phyloP scores from a whole-genome alignment of 805 yeast genomes.

The Metschnikowia colocasiae region DNA sequence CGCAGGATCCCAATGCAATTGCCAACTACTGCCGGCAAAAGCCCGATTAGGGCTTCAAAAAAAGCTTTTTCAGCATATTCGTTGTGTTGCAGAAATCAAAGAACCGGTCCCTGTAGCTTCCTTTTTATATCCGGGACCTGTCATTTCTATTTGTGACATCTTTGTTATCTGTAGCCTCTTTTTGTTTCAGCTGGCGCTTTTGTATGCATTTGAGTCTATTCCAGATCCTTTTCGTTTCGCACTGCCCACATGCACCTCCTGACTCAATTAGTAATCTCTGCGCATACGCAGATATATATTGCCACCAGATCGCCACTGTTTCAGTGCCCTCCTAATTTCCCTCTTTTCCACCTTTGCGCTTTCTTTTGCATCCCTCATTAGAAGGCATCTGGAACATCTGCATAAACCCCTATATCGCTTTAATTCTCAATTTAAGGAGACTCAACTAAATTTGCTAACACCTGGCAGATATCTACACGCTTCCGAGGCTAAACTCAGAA shows the following conservation, averaged over 20 bases:
- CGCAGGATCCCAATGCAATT: background rate
- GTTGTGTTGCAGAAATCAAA: background rate
- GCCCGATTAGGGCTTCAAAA: background rate
- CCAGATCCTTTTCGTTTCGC: slow-evolving; percentile 6
- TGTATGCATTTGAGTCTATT: background rate
- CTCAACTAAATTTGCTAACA: background rate
- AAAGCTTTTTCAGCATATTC: background rate
- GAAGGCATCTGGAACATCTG: background rate
- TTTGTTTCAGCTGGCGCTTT: background rate
- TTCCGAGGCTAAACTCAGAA: background rate
- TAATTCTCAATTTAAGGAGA: background rate
- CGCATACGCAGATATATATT: slow-evolving; percentile 8
- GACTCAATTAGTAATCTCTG: slow-evolving; percentile 12
- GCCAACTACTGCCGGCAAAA: background rate
- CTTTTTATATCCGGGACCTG: background rate
- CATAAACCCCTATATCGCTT: background rate
- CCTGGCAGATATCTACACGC: background rate
- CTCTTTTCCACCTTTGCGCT: background rate
- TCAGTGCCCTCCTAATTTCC: too few species aligned
- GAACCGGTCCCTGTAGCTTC: background rate
- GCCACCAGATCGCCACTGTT: slow-evolving; percentile 10
- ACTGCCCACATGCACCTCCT: slow-evolving; percentile 8
- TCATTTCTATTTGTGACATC: background rate
- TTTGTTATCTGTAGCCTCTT: background rate
- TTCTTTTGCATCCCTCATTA: background rate